Evolutionary conservation across 768 basidiomycete species (phyloP).

Genomic region (Hydnomerulius pinastri): DNA sequence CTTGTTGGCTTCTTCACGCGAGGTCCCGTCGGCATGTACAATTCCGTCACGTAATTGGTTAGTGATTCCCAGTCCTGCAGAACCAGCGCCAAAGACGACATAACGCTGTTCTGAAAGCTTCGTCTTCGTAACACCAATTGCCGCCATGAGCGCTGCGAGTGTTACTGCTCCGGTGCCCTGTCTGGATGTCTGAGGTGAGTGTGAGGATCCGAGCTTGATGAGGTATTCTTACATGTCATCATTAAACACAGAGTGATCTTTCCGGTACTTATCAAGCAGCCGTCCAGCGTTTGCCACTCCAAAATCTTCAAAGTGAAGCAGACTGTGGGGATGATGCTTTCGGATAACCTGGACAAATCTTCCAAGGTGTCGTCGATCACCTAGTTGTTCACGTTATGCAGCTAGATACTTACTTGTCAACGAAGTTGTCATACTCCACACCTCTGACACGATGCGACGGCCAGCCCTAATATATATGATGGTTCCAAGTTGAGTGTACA

Average conservation of each 20-base stretch:
- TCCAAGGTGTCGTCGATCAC: neutral
- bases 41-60: conserved; percentile 79
- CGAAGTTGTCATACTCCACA: conserved; percentile 71
- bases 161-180: conserved; percentile 81
- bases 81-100: conserved; percentile 78
- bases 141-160: conserved; percentile 67
- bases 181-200: conserved; percentile 32
- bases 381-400: neutral
- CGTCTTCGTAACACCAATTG: conserved; percentile 62
- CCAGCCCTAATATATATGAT: conserved; percentile 58
- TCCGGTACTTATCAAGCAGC: conserved; percentile 61
- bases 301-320: conserved; percentile 87
- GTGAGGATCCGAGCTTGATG: conserved; percentile 3
- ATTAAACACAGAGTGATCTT: conserved; percentile 74
- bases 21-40: conserved; percentile 51
- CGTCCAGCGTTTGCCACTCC: conserved; percentile 76
- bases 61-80: conserved; percentile 81
- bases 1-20: conserved; percentile 57
- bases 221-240: conserved; percentile 69
- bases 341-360: conserved; percentile 78
- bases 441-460: conserved; percentile 69
- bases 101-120: conserved; percentile 74
- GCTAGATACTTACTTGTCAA: conserved; percentile 57
- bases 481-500: neutral
- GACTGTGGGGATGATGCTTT: conserved; percentile 52